Evolutionary conservation across 2,329 filamentous ascomycete genomes (phyloP).

Genomic region (Orbilia brochopaga): DNA sequence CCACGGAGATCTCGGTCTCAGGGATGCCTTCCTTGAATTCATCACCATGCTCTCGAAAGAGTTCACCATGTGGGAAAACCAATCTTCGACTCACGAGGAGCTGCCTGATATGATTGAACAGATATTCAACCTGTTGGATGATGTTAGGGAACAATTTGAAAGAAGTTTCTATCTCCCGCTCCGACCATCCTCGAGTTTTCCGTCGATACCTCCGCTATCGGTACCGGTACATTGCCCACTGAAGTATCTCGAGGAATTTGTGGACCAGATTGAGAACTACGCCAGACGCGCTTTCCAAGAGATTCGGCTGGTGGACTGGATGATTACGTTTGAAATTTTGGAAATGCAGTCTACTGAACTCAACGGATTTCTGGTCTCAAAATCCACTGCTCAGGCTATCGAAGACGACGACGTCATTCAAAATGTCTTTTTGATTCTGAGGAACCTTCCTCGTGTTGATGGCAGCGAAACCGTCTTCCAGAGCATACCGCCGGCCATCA

Average conservation of each 20-base stretch:
- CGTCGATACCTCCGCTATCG: slow-evolving; percentile 22
- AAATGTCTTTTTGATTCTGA: slow-evolving; percentile 54
- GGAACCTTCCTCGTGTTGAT: slow-evolving; percentile 53
- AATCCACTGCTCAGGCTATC: slow-evolving; percentile 52
- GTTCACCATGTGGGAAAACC: slow-evolving; percentile 53
- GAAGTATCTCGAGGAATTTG: slow-evolving; percentile 54
- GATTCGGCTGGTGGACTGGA: slow-evolving; percentile 55
- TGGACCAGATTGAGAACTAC: slow-evolving; percentile 54
- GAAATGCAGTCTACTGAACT: slow-evolving; percentile 55
- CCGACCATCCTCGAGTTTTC: slow-evolving; percentile 38
- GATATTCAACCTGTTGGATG: slow-evolving; percentile 54
- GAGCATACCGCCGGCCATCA: slow-evolving; percentile 53
- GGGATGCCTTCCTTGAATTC: slow-evolving; percentile 55
- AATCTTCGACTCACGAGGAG: slow-evolving; percentile 51
- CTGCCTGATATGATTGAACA: slow-evolving; percentile 54
- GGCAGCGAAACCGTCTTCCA: slow-evolving; percentile 53
- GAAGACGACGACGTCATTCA: slow-evolving; percentile 55
- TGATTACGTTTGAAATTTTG: slow-evolving; percentile 55
- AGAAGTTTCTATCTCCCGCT: slow-evolving; percentile 43
- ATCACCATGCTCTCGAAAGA: slow-evolving; percentile 54
- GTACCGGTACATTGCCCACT: slow-evolving; percentile 49
- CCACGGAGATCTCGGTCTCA: slow-evolving; percentile 54
- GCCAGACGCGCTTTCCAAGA: slow-evolving; percentile 53
- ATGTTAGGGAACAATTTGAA: slow-evolving; percentile 54
- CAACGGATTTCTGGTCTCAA: slow-evolving; percentile 55